Percentiles rank a stretch among this genome's conserved stretches.
Evolutionary conservation across 73 alveolate species (phyloP).

Genomic region (Paramecium caudatum): DNA sequence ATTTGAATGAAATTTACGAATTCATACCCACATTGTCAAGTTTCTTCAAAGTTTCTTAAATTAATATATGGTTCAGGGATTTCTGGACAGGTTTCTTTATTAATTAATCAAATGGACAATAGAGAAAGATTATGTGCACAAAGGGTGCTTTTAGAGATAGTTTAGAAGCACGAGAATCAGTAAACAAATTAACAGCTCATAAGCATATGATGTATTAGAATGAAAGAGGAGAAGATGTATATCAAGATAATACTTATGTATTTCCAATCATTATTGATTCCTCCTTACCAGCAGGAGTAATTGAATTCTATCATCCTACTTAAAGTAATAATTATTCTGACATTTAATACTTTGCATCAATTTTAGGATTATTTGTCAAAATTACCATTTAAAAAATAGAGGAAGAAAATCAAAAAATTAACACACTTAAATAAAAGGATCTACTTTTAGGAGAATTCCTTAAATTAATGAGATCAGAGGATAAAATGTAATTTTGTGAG

Average conservation of each 20-base stretch:
- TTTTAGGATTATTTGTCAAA: constrained; percentile 34
- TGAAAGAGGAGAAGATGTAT: constrained; percentile 41
- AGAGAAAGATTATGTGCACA: constrained; percentile 32
- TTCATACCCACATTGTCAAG: not conserved
- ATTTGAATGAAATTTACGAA: not conserved
- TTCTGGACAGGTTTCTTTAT: constrained; percentile 59
- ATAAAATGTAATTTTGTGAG: constrained; percentile 11
- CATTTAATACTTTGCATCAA: constrained; percentile 63
- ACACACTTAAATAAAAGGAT: not conserved
- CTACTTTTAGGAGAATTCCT: not conserved
- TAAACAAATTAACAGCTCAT: constrained; percentile 39
- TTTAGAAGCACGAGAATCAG: constrained; percentile 54
- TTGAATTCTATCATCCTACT: constrained; percentile 59
- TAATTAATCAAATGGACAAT: not conserved
- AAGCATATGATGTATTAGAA: constrained; percentile 61
- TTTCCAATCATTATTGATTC: constrained; percentile 33
- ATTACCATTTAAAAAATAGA: constrained; percentile 7
- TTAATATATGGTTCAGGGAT: constrained; percentile 50
- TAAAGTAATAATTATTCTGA: constrained; percentile 34
- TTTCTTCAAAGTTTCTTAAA: constrained; percentile 14
- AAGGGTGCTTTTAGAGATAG: constrained; percentile 66
- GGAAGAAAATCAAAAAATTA: not conserved
- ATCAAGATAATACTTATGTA: constrained; percentile 48
- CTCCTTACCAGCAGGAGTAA: constrained; percentile 45
- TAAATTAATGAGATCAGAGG: not conserved